Evolutionary conservation across 371 early-diverging fungal species (phyloP), one percentile per base, ranked within the genome.

Genomic region (Lichtheimia corymbifera): DNA sequence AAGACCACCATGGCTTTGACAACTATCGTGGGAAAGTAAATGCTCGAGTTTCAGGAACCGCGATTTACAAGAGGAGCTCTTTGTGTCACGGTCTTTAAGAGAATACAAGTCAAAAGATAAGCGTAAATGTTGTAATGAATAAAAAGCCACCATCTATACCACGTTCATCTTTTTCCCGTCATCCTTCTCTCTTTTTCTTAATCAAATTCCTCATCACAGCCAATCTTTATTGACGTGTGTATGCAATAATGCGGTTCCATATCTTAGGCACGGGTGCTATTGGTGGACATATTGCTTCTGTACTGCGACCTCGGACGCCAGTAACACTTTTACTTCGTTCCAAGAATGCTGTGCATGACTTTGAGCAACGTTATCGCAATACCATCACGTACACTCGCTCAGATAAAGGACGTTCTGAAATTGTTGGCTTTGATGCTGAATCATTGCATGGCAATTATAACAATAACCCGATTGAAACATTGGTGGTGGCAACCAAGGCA

Each of bases 221-320:
- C 28, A 4, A 9, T 35, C 35, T 35, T 35, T 35, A 35, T 35
- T 11, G 11, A 35, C 35, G 4, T 28, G 35, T 35, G 35, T 35
- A 11, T 35, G 11, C 35, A 30, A 76, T 11, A 30, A 76, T 77
- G 74, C 68, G 47, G 20, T 71, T 70, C 40, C 72, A 80, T 55
- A 55, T 80, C 25, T 58, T 80, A 0, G 80, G 80, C 9, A 69
- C 77, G 13, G 80, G 80, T n/a, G 80, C 80, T 18, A 68, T 80
- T 41, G 80, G 80, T 12, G 75, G 77, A 25, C 72, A 70, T 53
- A 30, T 80, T 17, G 76, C 72, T 17, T 41, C 65, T 27, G 47
- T 63, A 4, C 55, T 80, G 12, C 66, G 62, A 18, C 7, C 52
- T 3, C 63, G 67, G 5, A 63, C 68, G 30, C 64, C 64, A 15